phyloP scores from a whole-genome alignment of 345 rosid species.

The Erucastrum elatum region DNA sequence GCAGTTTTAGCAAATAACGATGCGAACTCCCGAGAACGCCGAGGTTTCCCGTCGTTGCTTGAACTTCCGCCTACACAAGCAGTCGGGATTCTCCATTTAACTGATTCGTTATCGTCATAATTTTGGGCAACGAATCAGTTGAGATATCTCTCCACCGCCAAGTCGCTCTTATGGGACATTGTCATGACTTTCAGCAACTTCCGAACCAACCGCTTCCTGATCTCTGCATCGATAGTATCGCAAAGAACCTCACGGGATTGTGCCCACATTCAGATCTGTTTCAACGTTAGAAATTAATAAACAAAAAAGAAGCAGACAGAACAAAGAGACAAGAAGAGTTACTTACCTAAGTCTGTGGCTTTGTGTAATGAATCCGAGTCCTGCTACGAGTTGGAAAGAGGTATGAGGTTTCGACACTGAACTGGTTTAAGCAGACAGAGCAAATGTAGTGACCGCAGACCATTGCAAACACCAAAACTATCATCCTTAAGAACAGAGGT shows the following conservation, averaged over 20 bases:
- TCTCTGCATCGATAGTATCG: constrained; percentile 79
- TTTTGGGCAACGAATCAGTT: too few species aligned
- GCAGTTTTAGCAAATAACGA: too few species aligned
- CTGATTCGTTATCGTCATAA: too few species aligned
- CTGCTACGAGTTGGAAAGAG: constrained; percentile 42
- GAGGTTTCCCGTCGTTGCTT: too few species aligned
- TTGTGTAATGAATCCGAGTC: constrained; percentile 67
- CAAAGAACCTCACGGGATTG: constrained; percentile 82
- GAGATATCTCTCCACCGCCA: too few species aligned
- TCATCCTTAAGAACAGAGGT: constrained; percentile 68
- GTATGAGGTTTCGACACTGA: constrained; percentile 47
- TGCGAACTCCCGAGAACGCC: too few species aligned
- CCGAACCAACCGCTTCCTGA: constrained; percentile 87
- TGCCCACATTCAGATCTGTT: constrained; percentile 68
- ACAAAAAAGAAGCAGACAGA: too few species aligned
- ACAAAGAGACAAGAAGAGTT: background rate
- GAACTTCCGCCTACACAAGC: too few species aligned
- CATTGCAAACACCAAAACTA: constrained; percentile 65
- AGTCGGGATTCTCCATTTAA: too few species aligned
- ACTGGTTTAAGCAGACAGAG: constrained; percentile 66
- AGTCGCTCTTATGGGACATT: constrained; percentile 36
- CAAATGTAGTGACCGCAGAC: constrained; percentile 71
- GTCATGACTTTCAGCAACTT: constrained; percentile 31
- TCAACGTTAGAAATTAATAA: background rate
- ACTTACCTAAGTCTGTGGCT: constrained; percentile 67